A percentile compares a stretch with the other conserved stretches of the same genome.
Evolutionary conservation across 345 rosid genomes (phyloP).

Genomic region (Murraya paniculata): DNA sequence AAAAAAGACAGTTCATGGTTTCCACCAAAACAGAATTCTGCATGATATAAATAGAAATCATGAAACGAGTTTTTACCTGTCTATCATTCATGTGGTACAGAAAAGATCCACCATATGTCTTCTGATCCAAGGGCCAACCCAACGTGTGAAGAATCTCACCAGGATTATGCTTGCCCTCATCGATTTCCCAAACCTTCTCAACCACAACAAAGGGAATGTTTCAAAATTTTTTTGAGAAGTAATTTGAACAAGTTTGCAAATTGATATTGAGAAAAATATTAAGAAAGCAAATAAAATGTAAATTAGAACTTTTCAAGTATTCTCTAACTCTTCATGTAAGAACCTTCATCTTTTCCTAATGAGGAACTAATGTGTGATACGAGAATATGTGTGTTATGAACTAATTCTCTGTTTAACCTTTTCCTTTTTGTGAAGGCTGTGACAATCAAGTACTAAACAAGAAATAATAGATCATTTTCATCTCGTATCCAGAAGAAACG

Average conservation of each 20-base stretch:
- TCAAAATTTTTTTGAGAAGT: not conserved
- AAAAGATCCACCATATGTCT: constrained; percentile 96
- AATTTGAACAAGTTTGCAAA: not conserved
- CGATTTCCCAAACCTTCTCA: constrained; percentile 90
- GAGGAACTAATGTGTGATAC: no score
- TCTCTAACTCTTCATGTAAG: not conserved
- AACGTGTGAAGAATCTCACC: constrained; percentile 82
- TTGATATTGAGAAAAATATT: not conserved
- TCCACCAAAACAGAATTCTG: not conserved
- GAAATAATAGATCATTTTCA: not conserved
- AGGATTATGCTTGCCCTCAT: constrained; percentile 78
- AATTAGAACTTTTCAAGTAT: not conserved
- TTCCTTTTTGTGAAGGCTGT: no score
- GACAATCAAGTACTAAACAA: no score
- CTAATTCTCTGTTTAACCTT: no score
- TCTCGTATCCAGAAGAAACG: not conserved
- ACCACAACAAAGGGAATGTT: constrained; percentile 11
- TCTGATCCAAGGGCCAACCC: constrained; percentile 92
- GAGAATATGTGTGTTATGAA: no score
- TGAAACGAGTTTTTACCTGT: constrained; percentile 40
- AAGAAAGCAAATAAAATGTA: not conserved
- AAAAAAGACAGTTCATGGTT: not conserved
- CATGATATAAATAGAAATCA: not conserved
- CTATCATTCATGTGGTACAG: constrained; percentile 91
- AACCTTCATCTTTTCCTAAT: not conserved